These are phyloP conservation scores for Saposhnikovia divaricata DNA, from an alignment of 129 eudicot genomes.

Conservation along the genomic window DNA sequence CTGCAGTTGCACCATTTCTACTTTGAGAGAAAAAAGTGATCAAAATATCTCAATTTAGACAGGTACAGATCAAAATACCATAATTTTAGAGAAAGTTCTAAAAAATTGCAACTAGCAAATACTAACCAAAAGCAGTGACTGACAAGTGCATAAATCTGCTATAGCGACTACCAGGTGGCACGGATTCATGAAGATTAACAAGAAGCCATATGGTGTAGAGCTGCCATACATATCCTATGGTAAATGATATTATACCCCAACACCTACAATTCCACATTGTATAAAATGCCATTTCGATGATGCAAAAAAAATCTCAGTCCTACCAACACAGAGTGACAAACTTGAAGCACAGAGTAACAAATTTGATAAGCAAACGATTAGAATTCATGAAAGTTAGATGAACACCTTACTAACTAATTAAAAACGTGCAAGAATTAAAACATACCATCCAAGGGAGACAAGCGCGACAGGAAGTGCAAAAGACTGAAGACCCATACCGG, in stretches of 20 bases:
- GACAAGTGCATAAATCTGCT: conserved; percentile 65
- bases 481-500: conserved; percentile 50
- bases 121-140: conserved; percentile 56
- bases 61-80: neutral
- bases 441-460: conserved; percentile 49
- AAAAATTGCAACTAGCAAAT: neutral
- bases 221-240: conserved; percentile 47
- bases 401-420: neutral
- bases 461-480: conserved; percentile 52
- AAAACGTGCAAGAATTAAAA: neutral
- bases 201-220: conserved; percentile 59
- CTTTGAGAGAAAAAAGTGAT: neutral
- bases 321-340: neutral
- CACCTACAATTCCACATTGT: conserved; percentile 26
- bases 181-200: conserved; percentile 46
- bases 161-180: conserved; percentile 42
- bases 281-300: neutral
- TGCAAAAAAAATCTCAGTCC: neutral
- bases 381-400: neutral
- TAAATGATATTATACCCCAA: conserved; percentile 46
- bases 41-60: neutral
- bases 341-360: neutral
- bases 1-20: conserved; percentile 17
- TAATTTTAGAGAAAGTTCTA: neutral
- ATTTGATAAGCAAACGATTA: neutral